A percentile compares a stretch with the other conserved stretches of the same genome.
Evolutionary conservation across 2,329 filamentous ascomycete species (phyloP).

Genomic region (Piedraia hortae): DNA sequence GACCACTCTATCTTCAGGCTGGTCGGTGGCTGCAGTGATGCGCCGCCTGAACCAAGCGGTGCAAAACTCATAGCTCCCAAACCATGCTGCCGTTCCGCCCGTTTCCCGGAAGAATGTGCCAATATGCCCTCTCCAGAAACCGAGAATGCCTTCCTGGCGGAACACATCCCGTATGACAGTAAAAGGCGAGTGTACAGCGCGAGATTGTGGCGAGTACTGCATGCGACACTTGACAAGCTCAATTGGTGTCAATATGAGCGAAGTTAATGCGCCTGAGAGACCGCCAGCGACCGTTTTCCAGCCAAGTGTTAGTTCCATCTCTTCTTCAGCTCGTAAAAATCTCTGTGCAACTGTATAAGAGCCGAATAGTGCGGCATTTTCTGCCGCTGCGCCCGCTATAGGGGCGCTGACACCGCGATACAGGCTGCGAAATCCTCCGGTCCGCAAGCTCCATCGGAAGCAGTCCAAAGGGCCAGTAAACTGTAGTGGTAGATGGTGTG

Average conservation of each 20-base stretch:
- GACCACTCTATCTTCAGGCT: conserved; percentile 14
- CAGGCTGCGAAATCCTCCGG: conserved; percentile 53
- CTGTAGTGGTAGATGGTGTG: conserved; percentile 49
- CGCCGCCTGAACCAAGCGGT: conserved; percentile 34
- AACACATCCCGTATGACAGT: conserved; percentile 55
- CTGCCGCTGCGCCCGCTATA: conserved; percentile 66
- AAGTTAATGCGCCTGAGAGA: conserved; percentile 67
- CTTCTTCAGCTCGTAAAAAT: conserved; percentile 19
- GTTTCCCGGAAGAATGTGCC: conserved; percentile 86
- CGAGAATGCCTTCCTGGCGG: conserved; percentile 49
- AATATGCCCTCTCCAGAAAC: conserved; percentile 87
- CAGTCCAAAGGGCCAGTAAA: conserved; percentile 81
- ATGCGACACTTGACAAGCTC: conserved; percentile 98
- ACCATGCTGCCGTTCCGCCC: conserved; percentile 84
- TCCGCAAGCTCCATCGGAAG: conserved; percentile 58
- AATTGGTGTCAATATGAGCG: conserved; percentile 72
- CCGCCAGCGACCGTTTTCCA: conserved; percentile 59
- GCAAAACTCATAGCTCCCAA: conserved; percentile 63
- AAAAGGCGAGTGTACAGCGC: conserved; percentile 22
- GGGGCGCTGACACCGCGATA: conserved; percentile 88
- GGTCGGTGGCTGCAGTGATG: conserved; percentile 9
- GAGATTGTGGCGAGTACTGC: conserved; percentile 36
- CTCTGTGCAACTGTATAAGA: conserved; percentile 42
- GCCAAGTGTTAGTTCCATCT: conserved; percentile 38
- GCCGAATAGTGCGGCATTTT: conserved; percentile 80